Percentiles rank a stretch among this genome's conserved stretches.
phyloP scores from a whole-genome alignment of 225 moss, liverwort and hornwort species.

The Physcomitrium patens region DNA sequence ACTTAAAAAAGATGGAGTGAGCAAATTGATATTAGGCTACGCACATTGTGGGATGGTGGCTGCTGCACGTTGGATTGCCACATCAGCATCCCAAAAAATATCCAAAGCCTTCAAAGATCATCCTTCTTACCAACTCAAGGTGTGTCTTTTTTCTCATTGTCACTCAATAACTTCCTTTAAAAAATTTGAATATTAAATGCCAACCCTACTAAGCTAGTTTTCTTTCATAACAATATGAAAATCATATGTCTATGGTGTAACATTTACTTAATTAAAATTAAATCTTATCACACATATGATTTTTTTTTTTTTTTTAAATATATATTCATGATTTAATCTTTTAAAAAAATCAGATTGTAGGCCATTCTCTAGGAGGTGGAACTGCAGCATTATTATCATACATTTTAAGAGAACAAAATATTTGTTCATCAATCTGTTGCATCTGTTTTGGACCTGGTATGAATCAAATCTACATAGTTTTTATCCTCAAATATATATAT shows the following conservation, averaged over 20 bases:
- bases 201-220: too few species aligned
- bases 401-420: conserved; percentile 75
- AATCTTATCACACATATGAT: too few species aligned
- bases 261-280: background rate
- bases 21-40: conserved; percentile 79
- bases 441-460: conserved; percentile 84
- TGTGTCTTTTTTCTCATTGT: background rate
- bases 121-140: conserved; percentile 62
- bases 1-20: conserved; percentile 67
- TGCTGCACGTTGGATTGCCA: conserved; percentile 88
- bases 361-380: conserved; percentile 92
- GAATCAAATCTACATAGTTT: rapidly evolving
- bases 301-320: too few species aligned
- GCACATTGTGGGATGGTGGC: conserved; percentile 99
- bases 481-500: too few species aligned
- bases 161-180: too few species aligned
- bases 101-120: conserved; percentile 57
- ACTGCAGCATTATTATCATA: conserved; percentile 88
- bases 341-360: conserved; percentile 56
- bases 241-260: too few species aligned
- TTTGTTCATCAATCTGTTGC: conserved; percentile 61
- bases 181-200: too few species aligned
- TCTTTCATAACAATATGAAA: too few species aligned
- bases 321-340: too few species aligned
- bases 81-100: conserved; percentile 60